Base-by-base conservation (phyloP, 352 stramenopile genomes). In the Phytophthora macrochlamydospora region DNA sequence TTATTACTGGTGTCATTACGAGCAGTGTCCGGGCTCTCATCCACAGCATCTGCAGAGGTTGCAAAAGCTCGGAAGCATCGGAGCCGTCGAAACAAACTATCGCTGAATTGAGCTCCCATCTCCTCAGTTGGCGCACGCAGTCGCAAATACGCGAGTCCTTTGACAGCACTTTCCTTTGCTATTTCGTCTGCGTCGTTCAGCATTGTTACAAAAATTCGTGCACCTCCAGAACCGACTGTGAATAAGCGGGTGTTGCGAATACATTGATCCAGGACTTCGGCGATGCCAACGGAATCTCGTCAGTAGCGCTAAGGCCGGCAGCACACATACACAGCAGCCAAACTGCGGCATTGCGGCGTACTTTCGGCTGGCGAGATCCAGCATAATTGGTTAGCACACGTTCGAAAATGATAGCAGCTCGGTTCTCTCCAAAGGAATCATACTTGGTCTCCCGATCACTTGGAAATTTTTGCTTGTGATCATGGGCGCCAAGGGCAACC, bases 191-290 rank as follows among this genome's bases (percentile, higher is more conserved):
- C 52, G 54, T 95, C 87, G 63, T 93, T 93, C 2, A 95, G 63
- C 80, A 93, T 90, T 24, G 85, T 85, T 42, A 93, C 78, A 92
- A 89, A 57, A 90, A 89, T 45, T 95, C 87, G 61, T 95, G 87
- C 1, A 84, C 66, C 4, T 72, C 53, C 11, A 93, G 35, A 2
- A 93, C 51, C 7, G 43, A 62, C 2, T 51, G 50, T 7, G 73
- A 75, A 51, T 79, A 80, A 24, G 53, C 46, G 11, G 61, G 13
- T 13, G 65, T 71, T 52, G n/a, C 32, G 7, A 81, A 54, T 28
- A 90, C 69, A 14, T 53, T 70, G 28, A 59, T 62, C 81, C 79
- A 90, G 2, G 71, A 75, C 11, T 44, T 55, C 30, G 45, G 38
- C n/a, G 40, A 53, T 14, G 65, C 40, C 5, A 53, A 38, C 13